Percentiles rank a stretch among this genome's conserved stretches.
These are phyloP conservation scores for Elaeis guineensis DNA, from an alignment of 176 grass and related monocot genomes.

Conservation along the genomic window DNA sequence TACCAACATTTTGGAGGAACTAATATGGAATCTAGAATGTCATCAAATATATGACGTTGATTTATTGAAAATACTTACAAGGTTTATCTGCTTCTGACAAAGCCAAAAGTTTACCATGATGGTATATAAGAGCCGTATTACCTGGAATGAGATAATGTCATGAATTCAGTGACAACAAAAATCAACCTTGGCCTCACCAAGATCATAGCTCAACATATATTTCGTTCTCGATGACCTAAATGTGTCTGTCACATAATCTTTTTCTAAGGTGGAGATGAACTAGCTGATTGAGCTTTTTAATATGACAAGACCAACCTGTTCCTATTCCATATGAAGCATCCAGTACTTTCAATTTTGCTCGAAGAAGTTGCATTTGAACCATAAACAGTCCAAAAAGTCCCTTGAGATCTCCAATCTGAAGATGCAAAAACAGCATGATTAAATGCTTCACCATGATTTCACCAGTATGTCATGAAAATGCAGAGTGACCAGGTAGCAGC, in stretches of 20 bases:
- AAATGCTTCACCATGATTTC: too few species aligned
- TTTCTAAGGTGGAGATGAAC: too few species aligned
- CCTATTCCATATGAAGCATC: slow-evolving; percentile 77
- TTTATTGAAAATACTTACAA: slow-evolving; percentile 48
- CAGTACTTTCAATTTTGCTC: slow-evolving; percentile 67
- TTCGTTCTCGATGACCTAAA: not conserved
- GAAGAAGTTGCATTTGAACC: slow-evolving; percentile 77
- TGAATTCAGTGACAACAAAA: not conserved
- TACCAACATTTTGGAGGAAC: too few species aligned
- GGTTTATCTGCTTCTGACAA: slow-evolving; percentile 88
- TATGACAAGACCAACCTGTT: slow-evolving; percentile 44
- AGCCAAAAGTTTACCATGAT: slow-evolving; percentile 91
- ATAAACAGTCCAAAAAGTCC: slow-evolving; percentile 93
- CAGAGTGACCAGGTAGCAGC: too few species aligned
- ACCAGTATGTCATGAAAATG: too few species aligned
- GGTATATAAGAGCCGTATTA: slow-evolving; percentile 90
- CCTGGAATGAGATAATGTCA: slow-evolving; percentile 29
- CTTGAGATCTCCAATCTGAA: slow-evolving; percentile 86
- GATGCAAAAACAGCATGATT: slow-evolving; percentile 5
- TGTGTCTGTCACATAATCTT: too few species aligned
- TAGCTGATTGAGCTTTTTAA: too few species aligned
- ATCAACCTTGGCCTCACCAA: not conserved
- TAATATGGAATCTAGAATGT: too few species aligned
- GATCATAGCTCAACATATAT: too few species aligned
- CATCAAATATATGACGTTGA: not conserved